phyloP scores from a whole-genome alignment of 495 filamentous ascomycete genomes.

The Penicillium desertorum region DNA sequence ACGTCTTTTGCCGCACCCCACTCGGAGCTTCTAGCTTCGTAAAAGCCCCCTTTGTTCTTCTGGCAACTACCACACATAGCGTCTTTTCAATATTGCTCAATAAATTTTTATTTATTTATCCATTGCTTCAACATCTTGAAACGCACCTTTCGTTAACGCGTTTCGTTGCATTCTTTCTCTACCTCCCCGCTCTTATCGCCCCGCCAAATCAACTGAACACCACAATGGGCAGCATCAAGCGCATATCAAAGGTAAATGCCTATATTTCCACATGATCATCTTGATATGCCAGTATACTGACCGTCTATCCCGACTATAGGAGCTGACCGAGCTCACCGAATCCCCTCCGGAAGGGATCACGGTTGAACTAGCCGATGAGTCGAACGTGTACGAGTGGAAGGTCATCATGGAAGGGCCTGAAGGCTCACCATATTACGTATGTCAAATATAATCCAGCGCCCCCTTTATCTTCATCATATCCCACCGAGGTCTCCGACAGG shows the following conservation, averaged over 20 bases:
- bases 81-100: neutral
- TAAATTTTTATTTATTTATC: conserved; percentile 23
- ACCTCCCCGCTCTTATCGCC: conserved; percentile 21
- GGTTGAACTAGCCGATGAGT: conserved; percentile 62
- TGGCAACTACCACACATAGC: conserved; percentile 27
- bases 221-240: conserved; percentile 56
- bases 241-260: conserved; percentile 57
- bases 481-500: neutral
- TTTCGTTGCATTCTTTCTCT: conserved; percentile 8
- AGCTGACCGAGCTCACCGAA: conserved; percentile 65
- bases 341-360: conserved; percentile 65
- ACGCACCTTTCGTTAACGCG: neutral
- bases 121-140: neutral
- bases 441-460: neutral
- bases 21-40: conserved; percentile 21
- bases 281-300: conserved; percentile 5
- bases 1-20: conserved; percentile 33
- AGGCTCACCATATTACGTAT: conserved; percentile 69
- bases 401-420: conserved; percentile 73
- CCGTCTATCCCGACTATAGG: conserved; percentile 46
- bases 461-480: neutral
- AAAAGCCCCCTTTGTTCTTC: conserved; percentile 26
- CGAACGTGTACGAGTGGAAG: conserved; percentile 84
- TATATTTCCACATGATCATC: neutral
- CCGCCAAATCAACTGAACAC: conserved; percentile 16